Conservation (phyloP, 495 filamentous ascomycete genomes). For the Cenococcum geophilum region DNA sequence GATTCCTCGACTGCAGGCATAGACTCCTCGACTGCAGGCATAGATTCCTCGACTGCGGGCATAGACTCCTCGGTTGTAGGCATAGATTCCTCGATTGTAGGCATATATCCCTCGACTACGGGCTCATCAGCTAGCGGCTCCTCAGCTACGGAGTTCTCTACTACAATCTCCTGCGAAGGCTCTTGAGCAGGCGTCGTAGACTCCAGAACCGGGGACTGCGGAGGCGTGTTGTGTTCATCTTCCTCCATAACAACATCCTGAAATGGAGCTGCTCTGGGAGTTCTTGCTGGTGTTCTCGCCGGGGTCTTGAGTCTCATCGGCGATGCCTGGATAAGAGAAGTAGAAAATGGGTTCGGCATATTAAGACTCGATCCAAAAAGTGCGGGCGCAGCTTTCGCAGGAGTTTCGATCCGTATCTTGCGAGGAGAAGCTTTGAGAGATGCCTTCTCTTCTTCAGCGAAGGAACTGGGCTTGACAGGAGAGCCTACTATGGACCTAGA, state of each 20-base stretch:
- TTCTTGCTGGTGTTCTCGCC: background rate
- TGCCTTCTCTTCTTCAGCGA: background rate
- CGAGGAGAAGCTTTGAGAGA: constrained; percentile 2
- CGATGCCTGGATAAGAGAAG: background rate
- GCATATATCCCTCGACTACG: background rate
- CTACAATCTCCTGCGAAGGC: background rate
- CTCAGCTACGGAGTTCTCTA: background rate
- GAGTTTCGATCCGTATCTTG: background rate
- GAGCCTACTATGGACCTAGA: background rate
- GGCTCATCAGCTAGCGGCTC: background rate
- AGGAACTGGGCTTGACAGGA: background rate
- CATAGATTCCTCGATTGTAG: background rate
- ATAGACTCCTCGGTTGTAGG: no score
- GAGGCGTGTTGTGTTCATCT: background rate
- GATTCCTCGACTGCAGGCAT: no score
- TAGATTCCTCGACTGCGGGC: background rate
- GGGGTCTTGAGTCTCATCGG: background rate
- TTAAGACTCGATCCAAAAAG: background rate
- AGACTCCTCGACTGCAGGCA: no score
- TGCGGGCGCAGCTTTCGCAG: background rate
- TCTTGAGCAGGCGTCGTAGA: background rate
- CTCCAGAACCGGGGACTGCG: background rate
- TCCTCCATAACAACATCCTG: background rate
- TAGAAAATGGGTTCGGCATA: background rate
- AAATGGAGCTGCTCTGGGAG: background rate